These are phyloP conservation scores for Paramecium primaurelia DNA, from an alignment of 73 alveolate species.

Conservation along the genomic window DNA sequence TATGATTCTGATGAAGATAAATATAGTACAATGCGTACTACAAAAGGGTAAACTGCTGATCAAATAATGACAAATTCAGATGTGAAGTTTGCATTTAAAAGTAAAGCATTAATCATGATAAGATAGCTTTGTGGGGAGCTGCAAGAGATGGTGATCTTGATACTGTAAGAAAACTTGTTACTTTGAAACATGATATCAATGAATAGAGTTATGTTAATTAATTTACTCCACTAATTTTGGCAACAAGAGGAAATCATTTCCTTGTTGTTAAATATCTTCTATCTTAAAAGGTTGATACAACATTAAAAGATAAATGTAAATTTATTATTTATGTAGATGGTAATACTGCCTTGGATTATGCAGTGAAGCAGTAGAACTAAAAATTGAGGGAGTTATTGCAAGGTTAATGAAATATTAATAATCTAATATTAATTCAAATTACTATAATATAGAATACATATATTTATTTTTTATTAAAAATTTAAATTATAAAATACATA, in stretches of 20 bases:
- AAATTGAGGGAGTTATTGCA: background rate
- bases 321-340: conserved; percentile 61
- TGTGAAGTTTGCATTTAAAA: conserved; percentile 70
- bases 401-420: background rate
- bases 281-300: background rate
- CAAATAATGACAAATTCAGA: conserved; percentile 68
- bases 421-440: background rate
- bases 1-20: conserved; percentile 43
- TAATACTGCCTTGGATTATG: conserved; percentile 35
- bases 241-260: conserved; percentile 37
- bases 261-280: background rate
- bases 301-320: background rate
- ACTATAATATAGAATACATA: background rate
- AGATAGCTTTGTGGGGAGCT: conserved; percentile 75
- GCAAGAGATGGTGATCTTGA: conserved; percentile 75
- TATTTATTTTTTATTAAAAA: background rate
- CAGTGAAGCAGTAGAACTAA: background rate
- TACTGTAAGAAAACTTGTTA: conserved; percentile 64
- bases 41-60: conserved; percentile 69
- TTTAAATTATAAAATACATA: background rate
- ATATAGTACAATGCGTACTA: conserved; percentile 57
- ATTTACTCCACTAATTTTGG: conserved; percentile 34
- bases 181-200: conserved; percentile 13
- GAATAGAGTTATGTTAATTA: background rate
- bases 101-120: conserved; percentile 43